A percentile compares a stretch with the other conserved stretches of the same genome.
Evolutionary conservation across 208 protist genomes (phyloP).

Genomic region (Trypanosoma melophagium): DNA sequence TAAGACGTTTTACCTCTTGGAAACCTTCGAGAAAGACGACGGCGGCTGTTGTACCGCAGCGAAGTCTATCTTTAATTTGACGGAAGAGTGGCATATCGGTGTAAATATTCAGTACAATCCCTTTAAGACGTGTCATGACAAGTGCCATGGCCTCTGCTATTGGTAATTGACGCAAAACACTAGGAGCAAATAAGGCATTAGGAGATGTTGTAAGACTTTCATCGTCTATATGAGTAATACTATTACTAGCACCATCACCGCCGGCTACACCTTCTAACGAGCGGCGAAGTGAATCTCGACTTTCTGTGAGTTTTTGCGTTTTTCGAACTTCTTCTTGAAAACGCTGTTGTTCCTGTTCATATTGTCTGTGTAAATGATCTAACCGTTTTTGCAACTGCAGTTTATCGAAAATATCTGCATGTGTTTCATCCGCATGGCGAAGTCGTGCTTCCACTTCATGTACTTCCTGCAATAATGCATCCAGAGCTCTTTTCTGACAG

Average conservation of each 20-base stretch:
- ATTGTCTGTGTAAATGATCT: conserved; percentile 47
- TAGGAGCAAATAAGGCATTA: conserved; percentile 36
- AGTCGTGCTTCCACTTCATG: conserved; percentile 42
- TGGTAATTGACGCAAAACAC: conserved; percentile 68
- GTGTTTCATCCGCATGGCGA: conserved; percentile 45
- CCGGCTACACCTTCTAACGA: not conserved
- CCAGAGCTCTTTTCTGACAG: conserved; percentile 33
- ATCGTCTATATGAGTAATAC: conserved; percentile 11
- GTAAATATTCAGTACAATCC: conserved; percentile 83
- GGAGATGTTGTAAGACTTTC: conserved; percentile 23
- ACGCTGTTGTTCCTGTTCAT: conserved; percentile 44
- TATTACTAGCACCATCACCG: not conserved
- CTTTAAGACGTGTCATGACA: conserved; percentile 86
- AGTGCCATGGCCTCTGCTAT: conserved; percentile 61
- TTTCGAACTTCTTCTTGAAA: conserved; percentile 31
- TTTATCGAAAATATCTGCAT: conserved; percentile 82
- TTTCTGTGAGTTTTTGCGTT: conserved; percentile 10
- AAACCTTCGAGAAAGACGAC: conserved; percentile 83
- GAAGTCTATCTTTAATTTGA: conserved; percentile 68
- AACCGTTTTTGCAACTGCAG: conserved; percentile 81
- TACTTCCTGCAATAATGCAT: conserved; percentile 31
- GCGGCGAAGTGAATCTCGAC: conserved; percentile 10
- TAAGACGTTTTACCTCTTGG: conserved; percentile 72
- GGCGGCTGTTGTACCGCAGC: conserved; percentile 48
- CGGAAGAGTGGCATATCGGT: conserved; percentile 82